These are phyloP conservation scores for Francoa sonchifolia DNA, from an alignment of 441 rosid species.

Conservation along the genomic window DNA sequence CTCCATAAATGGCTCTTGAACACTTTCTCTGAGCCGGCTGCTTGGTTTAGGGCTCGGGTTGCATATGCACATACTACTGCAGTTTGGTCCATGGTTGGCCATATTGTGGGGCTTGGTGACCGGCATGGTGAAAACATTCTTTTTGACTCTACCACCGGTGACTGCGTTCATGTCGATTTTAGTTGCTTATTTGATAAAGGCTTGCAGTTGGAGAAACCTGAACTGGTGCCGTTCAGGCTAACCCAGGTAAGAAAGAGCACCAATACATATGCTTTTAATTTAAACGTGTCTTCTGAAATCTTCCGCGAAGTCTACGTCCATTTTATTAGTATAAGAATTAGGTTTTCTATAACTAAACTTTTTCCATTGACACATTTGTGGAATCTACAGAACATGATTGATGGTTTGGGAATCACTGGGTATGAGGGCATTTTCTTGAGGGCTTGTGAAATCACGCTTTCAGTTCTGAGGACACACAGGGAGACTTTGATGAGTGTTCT, in stretches of 20 bases:
- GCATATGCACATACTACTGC: constrained; percentile 98
- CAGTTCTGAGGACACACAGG: constrained; percentile 80
- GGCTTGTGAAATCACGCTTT: constrained; percentile 87
- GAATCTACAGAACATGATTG: constrained; percentile 80
- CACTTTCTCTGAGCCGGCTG: constrained; percentile 98
- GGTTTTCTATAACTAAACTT: constrained; percentile 5
- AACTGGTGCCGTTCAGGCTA: constrained; percentile 94
- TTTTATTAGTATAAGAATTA: background rate
- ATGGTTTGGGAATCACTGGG: constrained; percentile 98
- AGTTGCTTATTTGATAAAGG: constrained; percentile 99
- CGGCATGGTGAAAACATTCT: constrained; percentile 98
- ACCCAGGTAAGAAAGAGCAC: constrained; percentile 56
- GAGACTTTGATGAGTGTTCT: constrained; percentile 96
- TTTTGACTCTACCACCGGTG: constrained; percentile 95
- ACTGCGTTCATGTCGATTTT: constrained; percentile 98
- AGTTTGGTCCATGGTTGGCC: constrained; percentile 99
- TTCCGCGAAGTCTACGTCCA: background rate
- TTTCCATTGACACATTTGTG: constrained; percentile 8
- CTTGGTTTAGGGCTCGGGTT: constrained; percentile 97
- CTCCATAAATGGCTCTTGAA: constrained; percentile 95
- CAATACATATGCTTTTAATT: too few species aligned
- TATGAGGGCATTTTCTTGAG: constrained; percentile 86
- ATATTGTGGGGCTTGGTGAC: constrained; percentile 95
- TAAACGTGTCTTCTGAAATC: background rate
- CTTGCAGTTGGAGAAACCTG: constrained; percentile 96